Base-by-base conservation (phyloP, 768 basidiomycete species). In the Daedalea quercina region DNA sequence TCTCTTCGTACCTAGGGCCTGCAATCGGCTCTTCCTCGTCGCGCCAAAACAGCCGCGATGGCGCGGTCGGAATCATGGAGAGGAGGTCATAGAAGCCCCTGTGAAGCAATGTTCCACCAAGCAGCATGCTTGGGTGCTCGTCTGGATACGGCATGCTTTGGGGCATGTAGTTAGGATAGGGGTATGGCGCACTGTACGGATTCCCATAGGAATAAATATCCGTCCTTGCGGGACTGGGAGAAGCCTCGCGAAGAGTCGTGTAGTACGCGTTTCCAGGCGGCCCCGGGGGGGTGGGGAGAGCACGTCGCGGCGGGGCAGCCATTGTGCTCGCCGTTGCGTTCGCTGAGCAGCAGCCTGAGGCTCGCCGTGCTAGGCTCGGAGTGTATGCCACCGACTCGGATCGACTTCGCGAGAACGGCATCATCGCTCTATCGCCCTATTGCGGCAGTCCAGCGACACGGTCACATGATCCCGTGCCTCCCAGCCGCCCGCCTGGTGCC, bases 61-160 rank as follows among this genome's bases (percentile, higher is more conserved):
- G 84, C 2, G 73, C 68, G 1, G 83, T 85, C 40, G 84, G 85
- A 57, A 89, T 87, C 73, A 90, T 78, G 23, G 88, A 76, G 34
- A 90, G 75, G 26, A 92, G 77, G 73, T 90, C 87, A 69, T 90
- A 92, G 75, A 91, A 91, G n/a, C 89, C 91, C 58, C 89, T 86
- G 77, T 93, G 90, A 35, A 92, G 72, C 49, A 91, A 71, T 7
- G 87, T 87, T 24, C 85, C 87, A 13, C 76, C 78, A 50, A 81
- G 81, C 57, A 85, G 69, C 53, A 77, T 73, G 28, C 74, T 74
- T 9, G 53, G 61, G 31, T 71, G 69, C 52, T 73, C 71, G 61
- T 78, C 70, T 60, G 72, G 69, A 28, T 67, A 55, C 60, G 56
- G 23, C 26, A 57, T 55, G 65, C 57, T 58, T 37, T 47, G 47